Evolutionary conservation across 2,329 filamentous ascomycete species (phyloP).

Genomic region (Ceratocystis colombiana): DNA sequence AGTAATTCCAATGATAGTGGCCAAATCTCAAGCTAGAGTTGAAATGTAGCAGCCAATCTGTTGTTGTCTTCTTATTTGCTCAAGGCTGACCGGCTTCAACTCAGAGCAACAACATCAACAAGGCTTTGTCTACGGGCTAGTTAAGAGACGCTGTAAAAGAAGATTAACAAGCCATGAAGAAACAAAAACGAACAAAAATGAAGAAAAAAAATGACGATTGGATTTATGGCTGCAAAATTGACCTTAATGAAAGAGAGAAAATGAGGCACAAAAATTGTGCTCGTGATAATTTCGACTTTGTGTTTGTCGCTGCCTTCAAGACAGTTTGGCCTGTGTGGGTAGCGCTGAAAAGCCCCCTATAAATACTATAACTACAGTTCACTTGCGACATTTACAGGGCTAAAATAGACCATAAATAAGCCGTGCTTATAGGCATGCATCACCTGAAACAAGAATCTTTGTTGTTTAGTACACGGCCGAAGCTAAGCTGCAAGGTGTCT

Average conservation of each 20-base stretch:
- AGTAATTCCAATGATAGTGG: too few species aligned
- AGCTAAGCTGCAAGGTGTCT: neutral
- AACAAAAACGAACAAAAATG: neutral
- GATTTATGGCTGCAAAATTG: neutral
- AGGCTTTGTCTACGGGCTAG: too few species aligned
- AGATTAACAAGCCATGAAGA: neutral
- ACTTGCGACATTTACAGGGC: too few species aligned
- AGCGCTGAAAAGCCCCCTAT: neutral
- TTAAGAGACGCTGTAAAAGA: too few species aligned
- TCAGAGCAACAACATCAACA: neutral
- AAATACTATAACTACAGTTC: neutral
- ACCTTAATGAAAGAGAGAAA: neutral
- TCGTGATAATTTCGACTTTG: slow-evolving; percentile 2
- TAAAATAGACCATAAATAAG: too few species aligned
- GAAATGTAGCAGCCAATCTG: neutral
- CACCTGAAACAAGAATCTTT: too few species aligned
- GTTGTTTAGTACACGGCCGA: too few species aligned
- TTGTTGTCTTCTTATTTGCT: neutral
- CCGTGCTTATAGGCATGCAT: too few species aligned
- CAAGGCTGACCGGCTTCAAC: slow-evolving; percentile 1
- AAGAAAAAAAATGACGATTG: neutral
- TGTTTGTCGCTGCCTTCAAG: neutral
- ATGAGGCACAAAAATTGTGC: neutral
- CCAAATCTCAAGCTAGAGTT: neutral
- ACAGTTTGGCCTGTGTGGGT: too few species aligned